These are phyloP conservation scores for Catunica adiposa DNA, from an alignment of 2,329 filamentous ascomycete genomes.

Conservation along the genomic window DNA sequence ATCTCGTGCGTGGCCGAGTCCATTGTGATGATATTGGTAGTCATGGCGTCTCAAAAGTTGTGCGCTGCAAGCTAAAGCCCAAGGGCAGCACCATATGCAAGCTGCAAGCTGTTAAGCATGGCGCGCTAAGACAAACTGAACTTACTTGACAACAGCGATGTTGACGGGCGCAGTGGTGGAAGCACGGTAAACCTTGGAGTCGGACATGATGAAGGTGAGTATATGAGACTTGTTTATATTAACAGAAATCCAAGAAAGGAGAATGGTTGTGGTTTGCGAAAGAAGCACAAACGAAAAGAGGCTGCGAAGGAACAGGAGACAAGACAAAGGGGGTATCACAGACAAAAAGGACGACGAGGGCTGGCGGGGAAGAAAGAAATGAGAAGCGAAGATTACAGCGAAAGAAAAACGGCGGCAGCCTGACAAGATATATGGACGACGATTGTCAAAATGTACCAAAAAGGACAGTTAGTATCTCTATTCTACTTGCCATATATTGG, in stretches of 20 bases:
- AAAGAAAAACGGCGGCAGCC: neutral
- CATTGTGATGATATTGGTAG: no score
- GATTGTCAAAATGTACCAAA: neutral
- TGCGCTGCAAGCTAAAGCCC: no score
- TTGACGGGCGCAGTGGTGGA: constrained; percentile 96
- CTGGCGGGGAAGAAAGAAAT: neutral
- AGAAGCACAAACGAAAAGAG: constrained; percentile 3
- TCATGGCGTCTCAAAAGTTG: no score
- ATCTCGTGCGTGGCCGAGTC: no score
- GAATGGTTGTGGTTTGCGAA: neutral
- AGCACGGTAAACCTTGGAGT: constrained; percentile 59
- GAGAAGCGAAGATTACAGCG: neutral
- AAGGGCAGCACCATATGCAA: neutral
- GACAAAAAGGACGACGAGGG: neutral
- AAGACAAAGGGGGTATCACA: neutral
- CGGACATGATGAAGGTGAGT: constrained; percentile 24
- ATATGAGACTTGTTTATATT: neutral
- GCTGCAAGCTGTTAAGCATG: neutral
- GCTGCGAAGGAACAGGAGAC: neutral
- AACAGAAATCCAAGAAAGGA: neutral
- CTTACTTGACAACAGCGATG: constrained; percentile 90
- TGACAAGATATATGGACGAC: neutral
- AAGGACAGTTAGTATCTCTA: no score
- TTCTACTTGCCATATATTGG: no score
- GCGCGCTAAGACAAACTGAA: neutral